Conservation (phyloP, 495 filamentous ascomycete species). For the Annulohypoxylon nitens region DNA sequence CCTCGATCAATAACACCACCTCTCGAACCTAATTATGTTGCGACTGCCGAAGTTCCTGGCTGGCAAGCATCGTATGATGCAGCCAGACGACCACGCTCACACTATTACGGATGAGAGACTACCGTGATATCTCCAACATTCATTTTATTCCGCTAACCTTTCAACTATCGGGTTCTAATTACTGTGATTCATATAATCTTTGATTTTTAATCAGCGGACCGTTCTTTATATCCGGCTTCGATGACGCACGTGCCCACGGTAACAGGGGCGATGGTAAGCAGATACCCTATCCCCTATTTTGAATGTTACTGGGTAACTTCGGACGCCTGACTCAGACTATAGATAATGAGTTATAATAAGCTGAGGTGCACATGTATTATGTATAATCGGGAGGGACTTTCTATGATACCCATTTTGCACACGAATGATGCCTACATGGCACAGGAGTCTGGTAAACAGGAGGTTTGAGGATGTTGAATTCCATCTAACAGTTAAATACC, state of each 20-base stretch:
- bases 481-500: conserved; percentile 19
- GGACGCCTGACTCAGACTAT: neutral
- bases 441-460: conserved; percentile 50
- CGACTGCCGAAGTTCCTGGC: conserved; percentile 11
- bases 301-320: no score
- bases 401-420: conserved; percentile 1
- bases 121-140: neutral
- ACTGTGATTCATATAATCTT: neutral
- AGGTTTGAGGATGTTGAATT: conserved; percentile 59
- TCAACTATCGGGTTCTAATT: neutral
- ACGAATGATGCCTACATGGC: neutral
- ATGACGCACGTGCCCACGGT: neutral
- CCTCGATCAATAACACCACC: conserved; percentile 47
- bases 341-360: neutral
- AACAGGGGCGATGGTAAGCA: neutral
- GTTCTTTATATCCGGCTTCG: neutral
- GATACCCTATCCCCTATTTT: neutral
- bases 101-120: conserved; percentile 20
- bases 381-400: neutral
- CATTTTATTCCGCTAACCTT: neutral
- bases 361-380: neutral
- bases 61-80: conserved; percentile 40
- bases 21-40: conserved; percentile 32
- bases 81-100: conserved; percentile 1
- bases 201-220: neutral